Percentiles rank a stretch among this genome's conserved stretches.
phyloP scores from a whole-genome alignment of 176 grass and related monocot genomes.

The Aechmea fasciata region DNA sequence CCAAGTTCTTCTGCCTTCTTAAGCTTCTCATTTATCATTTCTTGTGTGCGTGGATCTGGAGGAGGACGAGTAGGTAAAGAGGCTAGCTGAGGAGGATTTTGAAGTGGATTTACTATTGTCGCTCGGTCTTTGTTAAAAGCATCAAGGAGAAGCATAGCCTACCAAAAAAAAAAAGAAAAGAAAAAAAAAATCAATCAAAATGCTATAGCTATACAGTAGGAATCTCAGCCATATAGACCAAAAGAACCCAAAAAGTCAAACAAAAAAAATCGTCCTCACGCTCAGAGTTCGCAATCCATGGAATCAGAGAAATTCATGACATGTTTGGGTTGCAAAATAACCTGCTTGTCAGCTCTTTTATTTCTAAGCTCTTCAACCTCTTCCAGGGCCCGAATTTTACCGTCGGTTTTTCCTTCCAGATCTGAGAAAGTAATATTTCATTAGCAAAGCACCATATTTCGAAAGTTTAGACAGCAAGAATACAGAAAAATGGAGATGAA shows the following conservation, averaged over 20 bases:
- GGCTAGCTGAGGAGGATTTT: conserved; percentile 38
- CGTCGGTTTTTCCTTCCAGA: conserved; percentile 76
- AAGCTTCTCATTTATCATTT: conserved; percentile 95
- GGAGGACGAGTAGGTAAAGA: conserved; percentile 31
- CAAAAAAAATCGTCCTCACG: neutral
- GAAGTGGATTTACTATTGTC: conserved; percentile 48
- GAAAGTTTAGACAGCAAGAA: neutral
- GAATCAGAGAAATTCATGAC: neutral
- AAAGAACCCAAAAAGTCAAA: conserved; percentile 1
- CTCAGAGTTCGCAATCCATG: neutral
- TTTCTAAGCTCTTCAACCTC: conserved; percentile 74
- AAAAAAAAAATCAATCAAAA: neutral
- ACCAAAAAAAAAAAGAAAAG: conserved; percentile 17
- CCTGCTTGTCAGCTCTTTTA: conserved; percentile 90
- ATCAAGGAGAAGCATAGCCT: conserved; percentile 72
- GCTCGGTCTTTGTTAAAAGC: conserved; percentile 84
- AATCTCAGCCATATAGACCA: neutral
- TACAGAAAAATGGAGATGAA: neutral
- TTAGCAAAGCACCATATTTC: neutral
- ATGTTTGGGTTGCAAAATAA: conserved; percentile 9
- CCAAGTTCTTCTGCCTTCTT: conserved; percentile 92
- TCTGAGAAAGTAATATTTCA: conserved; percentile 33
- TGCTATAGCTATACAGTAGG: conserved; percentile 5
- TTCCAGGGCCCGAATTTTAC: conserved; percentile 61
- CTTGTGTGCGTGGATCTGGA: conserved; percentile 70